phyloP scores from a whole-genome alignment of 768 basidiomycete species.

The Rubroboletus pulcherrimus region DNA sequence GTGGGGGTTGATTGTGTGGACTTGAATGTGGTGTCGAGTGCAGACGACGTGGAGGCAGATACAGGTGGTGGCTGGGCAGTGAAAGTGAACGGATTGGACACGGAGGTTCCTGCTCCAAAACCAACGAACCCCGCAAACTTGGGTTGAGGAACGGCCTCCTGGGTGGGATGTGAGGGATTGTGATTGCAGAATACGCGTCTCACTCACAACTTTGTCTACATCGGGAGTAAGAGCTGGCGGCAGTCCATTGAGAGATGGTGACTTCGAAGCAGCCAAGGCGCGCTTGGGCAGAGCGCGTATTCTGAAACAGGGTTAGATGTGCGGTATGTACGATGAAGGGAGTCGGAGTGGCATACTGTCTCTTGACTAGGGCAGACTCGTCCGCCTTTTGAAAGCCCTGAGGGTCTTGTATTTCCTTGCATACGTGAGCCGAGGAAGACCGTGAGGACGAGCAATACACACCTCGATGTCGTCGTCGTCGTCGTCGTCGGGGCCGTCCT shows the following conservation, averaged over 20 bases:
- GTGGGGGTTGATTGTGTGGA: conserved; percentile 13
- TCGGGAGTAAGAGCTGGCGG: conserved; percentile 25
- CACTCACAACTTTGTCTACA: conserved; percentile 24
- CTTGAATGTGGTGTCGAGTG: conserved; percentile 8
- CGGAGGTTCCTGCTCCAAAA: conserved; percentile 39
- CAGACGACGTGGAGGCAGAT: conserved; percentile 9
- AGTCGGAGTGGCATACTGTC: conserved; percentile 47
- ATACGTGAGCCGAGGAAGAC: conserved; percentile 4
- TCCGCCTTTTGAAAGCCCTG: conserved; percentile 58
- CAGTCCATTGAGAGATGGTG: conserved; percentile 22
- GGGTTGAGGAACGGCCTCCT: conserved; percentile 31
- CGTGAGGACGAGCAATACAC: neutral
- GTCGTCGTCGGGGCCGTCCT: conserved; percentile 44
- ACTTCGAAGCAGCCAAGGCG: conserved; percentile 22
- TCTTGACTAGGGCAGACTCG: conserved; percentile 47
- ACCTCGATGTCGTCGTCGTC: conserved; percentile 40
- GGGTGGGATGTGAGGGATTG: conserved; percentile 14
- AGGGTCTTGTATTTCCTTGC: conserved; percentile 41
- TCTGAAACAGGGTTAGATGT: conserved; percentile 35
- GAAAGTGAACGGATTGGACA: conserved; percentile 40
- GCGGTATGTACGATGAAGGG: neutral
- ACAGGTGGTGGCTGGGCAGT: conserved; percentile 25
- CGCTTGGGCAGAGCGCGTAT: conserved; percentile 65
- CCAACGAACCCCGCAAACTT: conserved; percentile 54
- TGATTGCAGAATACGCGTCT: conserved; percentile 13